Base-by-base conservation (phyloP, 176 grass and related monocot species). In the Oryza brachyantha region DNA sequence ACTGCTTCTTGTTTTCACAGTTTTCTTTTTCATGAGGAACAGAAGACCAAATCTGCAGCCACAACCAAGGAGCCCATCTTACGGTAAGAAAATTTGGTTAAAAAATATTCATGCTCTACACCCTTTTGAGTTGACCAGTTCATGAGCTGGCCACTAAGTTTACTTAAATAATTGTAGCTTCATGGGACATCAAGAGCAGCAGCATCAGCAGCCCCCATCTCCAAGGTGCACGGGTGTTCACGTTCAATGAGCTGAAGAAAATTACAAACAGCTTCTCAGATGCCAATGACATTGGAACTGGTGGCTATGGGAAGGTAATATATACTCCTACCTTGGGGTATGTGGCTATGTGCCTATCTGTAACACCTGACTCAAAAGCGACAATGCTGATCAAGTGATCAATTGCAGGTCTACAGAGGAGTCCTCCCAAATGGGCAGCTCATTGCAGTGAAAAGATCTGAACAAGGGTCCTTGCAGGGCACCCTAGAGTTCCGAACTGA, bases 301-400 rank as follows among this genome's bases (percentile, higher is more conserved):
- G 93, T 8, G 93, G 91, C 17, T 97, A 93, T 45, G 93, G 93
- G 37, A 93, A 91, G 86, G 93, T 96, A 45, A 58, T n/a, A n/a
- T n/a, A n/a, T n/a, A n/a, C n/a, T n/a, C n/a, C n/a, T n/a, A n/a
- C n/a, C n/a, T n/a, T n/a, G n/a, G n/a, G n/a, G n/a, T 39, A 50
- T 50, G 21, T 21, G 21, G 5, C 16, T 50, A 17, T 48, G 3
- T 50, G 46, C 16, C 46, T 21, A 21, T 50, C 5, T 50, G 5
- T 50, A 50, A 16, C 0, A 17, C 13, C 5, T 21, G 17, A 50
- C 46, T 7, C 17, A 14, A 21, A 50, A 19, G 16, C 5, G 5
- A 50, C 21, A 21, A 50, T 17, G 13, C 37, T 39, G 57, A 36
- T 24, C 12, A 13, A 13, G 28, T 39, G 57, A 36, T 24, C 12